Percentiles rank a stretch among this genome's conserved stretches.
phyloP scores from a whole-genome alignment of 768 basidiomycete genomes.

The Paxillus involutus region DNA sequence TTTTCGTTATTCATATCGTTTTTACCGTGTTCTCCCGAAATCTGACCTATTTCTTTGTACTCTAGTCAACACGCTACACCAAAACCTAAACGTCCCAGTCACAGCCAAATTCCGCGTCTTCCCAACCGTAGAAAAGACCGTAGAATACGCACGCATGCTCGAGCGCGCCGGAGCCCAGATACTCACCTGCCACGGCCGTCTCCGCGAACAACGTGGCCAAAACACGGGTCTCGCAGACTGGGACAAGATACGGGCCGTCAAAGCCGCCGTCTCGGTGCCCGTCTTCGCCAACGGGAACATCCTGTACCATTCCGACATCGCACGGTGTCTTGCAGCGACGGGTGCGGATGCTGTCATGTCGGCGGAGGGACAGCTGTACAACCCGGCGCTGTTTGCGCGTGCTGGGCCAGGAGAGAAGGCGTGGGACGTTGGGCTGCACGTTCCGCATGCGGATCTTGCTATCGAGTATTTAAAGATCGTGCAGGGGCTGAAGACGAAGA shows the following conservation, averaged over 20 bases:
- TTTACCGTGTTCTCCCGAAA: not conserved
- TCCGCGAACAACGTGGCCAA: constrained; percentile 90
- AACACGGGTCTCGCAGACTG: constrained; percentile 85
- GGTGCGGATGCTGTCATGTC: constrained; percentile 93
- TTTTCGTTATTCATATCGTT: too few species aligned
- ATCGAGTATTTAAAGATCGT: constrained; percentile 88
- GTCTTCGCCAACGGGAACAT: constrained; percentile 98
- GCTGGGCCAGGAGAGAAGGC: constrained; percentile 27
- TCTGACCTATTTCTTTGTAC: not conserved
- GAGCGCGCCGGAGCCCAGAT: constrained; percentile 95
- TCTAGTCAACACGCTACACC: constrained; percentile 83
- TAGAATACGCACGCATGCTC: constrained; percentile 95
- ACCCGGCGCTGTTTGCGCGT: constrained; percentile 73
- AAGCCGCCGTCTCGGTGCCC: constrained; percentile 84
- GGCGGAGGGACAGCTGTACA: constrained; percentile 93
- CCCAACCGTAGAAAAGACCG: constrained; percentile 79
- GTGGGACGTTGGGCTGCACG: constrained; percentile 47
- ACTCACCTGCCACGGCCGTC: constrained; percentile 89
- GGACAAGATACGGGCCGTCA: constrained; percentile 88
- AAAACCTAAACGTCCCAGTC: constrained; percentile 85
- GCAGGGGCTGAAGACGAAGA: constrained; percentile 55
- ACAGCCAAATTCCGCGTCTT: constrained; percentile 97
- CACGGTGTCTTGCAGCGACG: constrained; percentile 75
- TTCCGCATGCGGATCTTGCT: constrained; percentile 65
- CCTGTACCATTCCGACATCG: constrained; percentile 82